Base-by-base conservation (phyloP, 2,329 filamentous ascomycete genomes). In the Penicillium fuscoglaucum region DNA sequence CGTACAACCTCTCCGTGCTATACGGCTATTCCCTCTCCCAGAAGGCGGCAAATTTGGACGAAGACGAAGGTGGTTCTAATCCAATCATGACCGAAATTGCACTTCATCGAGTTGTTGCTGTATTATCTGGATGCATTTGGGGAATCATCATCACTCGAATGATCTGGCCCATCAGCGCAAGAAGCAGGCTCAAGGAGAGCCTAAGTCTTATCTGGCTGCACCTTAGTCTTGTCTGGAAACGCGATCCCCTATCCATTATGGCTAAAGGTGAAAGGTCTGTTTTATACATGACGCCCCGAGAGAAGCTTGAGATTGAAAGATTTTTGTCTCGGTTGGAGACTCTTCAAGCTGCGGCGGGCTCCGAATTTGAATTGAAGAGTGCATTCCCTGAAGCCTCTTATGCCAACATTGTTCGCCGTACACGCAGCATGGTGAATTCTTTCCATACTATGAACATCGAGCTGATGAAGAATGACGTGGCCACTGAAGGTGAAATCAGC, bases 361-460 rank as follows among this genome's bases (percentile, higher is more conserved):
- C 86, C 26, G 95, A 99, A 72, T 96, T 96, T 68, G 90, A 96
- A 73, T 83, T 99, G 7, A 85, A 88, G 41, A 90, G 93, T 0
- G 91, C 93, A 0, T 99, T 99, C 68, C 91, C 92, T 1, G 83
- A 87, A 62, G 85, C 83, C 44, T 83, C 86, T 17, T 93, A 90
- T 71, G 84, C 83, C 5, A 84, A 87, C 37, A 89, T 98, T 57
- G 83, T 98, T 71, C 84, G 85, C 24, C 88, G 88, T 10, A 96
- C 93, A 1, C 88, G 89, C 61, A 87, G 89, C 52, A 90, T 97
- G 76, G 85, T 98, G 5, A 93, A 97, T 74, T 89, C 91, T 39
- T 97, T 99, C 74, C 93, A 98, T 70, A 91, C 93, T 52, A 96
- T 99, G 91, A 96, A 93, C 62, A 85, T 97, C 12, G 88, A 97